Evolutionary conservation across 2,329 filamentous ascomycete species (phyloP), one percentile per base, ranked within the genome.

Genomic region (Pezicula carpinea): DNA sequence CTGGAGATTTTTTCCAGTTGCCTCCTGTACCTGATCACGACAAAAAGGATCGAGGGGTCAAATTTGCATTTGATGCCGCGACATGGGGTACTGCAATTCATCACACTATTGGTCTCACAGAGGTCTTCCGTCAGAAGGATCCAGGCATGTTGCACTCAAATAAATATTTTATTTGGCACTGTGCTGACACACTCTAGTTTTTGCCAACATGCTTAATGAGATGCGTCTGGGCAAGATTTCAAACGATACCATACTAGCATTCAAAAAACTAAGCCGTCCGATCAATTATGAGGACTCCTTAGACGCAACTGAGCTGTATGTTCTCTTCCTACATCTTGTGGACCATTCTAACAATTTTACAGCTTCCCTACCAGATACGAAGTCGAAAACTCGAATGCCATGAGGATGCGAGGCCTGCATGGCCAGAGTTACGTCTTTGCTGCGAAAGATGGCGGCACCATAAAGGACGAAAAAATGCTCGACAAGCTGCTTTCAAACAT

Each of bases 1-100:
- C 93, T 0, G 93, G 93, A 3, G 93, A 99, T 61, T 99, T 99
- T 69, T 99, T 99, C 67, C 93, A 99, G 64, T 71, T 99, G 3
- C 93, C 93, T 1, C 93, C 93, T 1, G 93, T 99, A 1, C 91
- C 92, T 1, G 91, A 96, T 31, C 73, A 73, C 34, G 61, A 62
- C n/a, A 59, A 55, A 39, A 80, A 82, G 44, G 69, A 71, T 49
- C 70, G 74, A 39, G 76, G 83, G 21, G 81, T 85, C 39, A 96
- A 90, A 62, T 99, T 99, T 65, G 86, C 91, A 0, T 99, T 99
- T 63, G 89, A 96, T 59, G 91, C 91, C 6, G 80, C 80, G 3
- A 95, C 91, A 0, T 99, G 95, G 93, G 84, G 77, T 48, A 96
- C 90, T 1, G 87, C 87, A 1, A 95, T 99, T 51, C 85, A 96